Conservation (phyloP, 2,329 filamentous ascomycete species). For the Colletotrichum spinosum region DNA sequence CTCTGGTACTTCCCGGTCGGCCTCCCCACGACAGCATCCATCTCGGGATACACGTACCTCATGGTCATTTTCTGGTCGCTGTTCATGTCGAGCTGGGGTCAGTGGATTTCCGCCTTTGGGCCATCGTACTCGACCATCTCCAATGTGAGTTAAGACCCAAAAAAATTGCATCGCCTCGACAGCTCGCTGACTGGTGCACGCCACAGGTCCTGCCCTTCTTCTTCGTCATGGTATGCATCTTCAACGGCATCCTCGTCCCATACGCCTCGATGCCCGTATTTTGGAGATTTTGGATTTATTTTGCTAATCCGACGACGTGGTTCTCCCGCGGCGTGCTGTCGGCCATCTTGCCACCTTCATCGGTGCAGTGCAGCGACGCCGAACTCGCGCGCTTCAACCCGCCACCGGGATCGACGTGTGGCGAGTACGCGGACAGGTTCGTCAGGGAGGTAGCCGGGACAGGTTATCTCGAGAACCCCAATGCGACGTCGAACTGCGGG, state of each 20-base stretch:
- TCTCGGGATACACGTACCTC: conserved; percentile 80
- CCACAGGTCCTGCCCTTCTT: conserved; percentile 76
- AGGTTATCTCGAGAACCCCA: conserved; percentile 74
- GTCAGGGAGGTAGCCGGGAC: conserved; percentile 52
- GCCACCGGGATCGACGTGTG: conserved; percentile 73
- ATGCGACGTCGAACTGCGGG: conserved; percentile 69
- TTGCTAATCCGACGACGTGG: conserved; percentile 36
- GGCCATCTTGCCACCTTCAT: conserved; percentile 29
- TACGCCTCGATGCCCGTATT: conserved; percentile 51
- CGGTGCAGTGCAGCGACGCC: conserved; percentile 55
- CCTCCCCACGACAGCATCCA: conserved; percentile 71
- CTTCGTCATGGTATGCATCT: conserved; percentile 80
- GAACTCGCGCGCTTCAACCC: conserved; percentile 63
- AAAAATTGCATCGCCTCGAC: background rate
- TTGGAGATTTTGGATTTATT: conserved; percentile 52
- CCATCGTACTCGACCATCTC: conserved; percentile 83
- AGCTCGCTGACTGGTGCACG: conserved; percentile 9
- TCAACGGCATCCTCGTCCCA: conserved; percentile 74
- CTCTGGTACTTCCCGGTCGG: conserved; percentile 84
- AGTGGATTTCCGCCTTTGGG: conserved; percentile 87
- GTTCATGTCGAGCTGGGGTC: conserved; percentile 81
- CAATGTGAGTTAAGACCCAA: conserved; percentile 58
- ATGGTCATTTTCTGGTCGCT: conserved; percentile 84
- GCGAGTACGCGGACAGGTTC: conserved; percentile 72
- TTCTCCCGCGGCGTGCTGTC: conserved; percentile 33